Evolutionary conservation across 2,329 filamentous ascomycete species (phyloP), one percentile per base, ranked within the genome.

Genomic region (Phialophora tarda): DNA sequence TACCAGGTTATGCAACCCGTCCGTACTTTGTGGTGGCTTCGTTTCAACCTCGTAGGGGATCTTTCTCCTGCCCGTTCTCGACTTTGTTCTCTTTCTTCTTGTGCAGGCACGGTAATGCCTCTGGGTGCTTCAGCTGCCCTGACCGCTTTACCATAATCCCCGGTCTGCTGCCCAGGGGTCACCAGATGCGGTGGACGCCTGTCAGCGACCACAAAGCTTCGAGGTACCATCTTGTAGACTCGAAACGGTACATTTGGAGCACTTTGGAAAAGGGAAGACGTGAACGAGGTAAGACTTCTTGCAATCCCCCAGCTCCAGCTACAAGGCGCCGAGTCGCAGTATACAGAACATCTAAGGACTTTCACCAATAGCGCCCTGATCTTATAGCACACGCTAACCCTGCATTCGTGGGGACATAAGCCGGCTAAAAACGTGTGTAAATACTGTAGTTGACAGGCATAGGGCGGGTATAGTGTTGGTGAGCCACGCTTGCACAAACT

Each of bases 1-100:
- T 47, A 69, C 66, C 66, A 66, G 57, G 63, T 66, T 12, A 66
- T 32, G 58, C 66, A 69, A 12, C 66, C 66, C 8, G 63, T 69
- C 21, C 66, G 50, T 21, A 69, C 66, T 60, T 69, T 69, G 51
- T 66, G 56, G 28, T 69, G 66, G 53, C 48, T 66, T 24, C 66
- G 41, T 57, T 69, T 69, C 53, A 69, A 54, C 59, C 66, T 41
- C 28, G 60, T 69, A 4, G 63, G 59, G 30, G 63, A 69, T n/a
- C 34, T 32, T 38, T 66, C 60, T 57, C 63, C 47, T 34, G 50
- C 6, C 8, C 38, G 24, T 48, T 51, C 59, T 28, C 14, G 12
- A 11, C 4, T 23, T 10, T 23, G 30, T 14, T 56, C 24, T 21
- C 32, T 62, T 21, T 24, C 21, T 56, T 55, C 21, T 56, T 55